Evolutionary conservation across 306 rosid species (phyloP), one percentile per base, ranked within the genome.

Genomic region (Biancaea sappan): DNA sequence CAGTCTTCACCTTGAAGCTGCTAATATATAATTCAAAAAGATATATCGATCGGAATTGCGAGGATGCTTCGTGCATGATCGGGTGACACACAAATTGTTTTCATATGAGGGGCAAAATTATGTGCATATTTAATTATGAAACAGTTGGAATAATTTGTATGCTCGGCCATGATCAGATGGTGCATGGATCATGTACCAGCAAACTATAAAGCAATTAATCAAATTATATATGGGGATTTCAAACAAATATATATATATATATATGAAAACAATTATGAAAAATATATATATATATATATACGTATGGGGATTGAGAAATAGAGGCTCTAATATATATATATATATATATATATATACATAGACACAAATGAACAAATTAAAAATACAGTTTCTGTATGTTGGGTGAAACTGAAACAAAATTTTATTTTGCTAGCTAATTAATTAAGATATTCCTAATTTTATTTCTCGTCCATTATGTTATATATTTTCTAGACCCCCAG

Each of bases 1-100:
- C 35, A 43, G 32, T 50, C 71, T 76, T 71, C 41, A 59, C 13
- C 28, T 25, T 40, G 57, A 78, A 82, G 80, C 74, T 61, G 69
- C 50, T 41, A 13, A 19, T 2, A 16, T n/a, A n/a, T n/a, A 12
- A n/a, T 34, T n/a, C 32, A 14, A 5, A 53, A 43, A 24, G 3
- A 38, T 53, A 38, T 8, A 7, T 38, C 13, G 11, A 56, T 73
- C n/a, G 67, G 47, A 66, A 46, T 61, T 74, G 21, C 41, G 22
- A 59, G 7, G 66, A n/a, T 8, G 25, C 66, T 58, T 58, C 22
- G 10, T 16, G 21, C 25, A n/a, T 18, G 15, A n/a, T n/a, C n/a
- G n/a, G n/a, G 46, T 34, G 16, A 34, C 28, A 61, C 16, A n/a
- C 44, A 61, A n/a, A 8, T n/a, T 18, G 22, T 7, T 57, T 24